Evolutionary conservation across 108 stramenopile genomes (phyloP).

Genomic region (Cyclotella choctawhatcheeana): DNA sequence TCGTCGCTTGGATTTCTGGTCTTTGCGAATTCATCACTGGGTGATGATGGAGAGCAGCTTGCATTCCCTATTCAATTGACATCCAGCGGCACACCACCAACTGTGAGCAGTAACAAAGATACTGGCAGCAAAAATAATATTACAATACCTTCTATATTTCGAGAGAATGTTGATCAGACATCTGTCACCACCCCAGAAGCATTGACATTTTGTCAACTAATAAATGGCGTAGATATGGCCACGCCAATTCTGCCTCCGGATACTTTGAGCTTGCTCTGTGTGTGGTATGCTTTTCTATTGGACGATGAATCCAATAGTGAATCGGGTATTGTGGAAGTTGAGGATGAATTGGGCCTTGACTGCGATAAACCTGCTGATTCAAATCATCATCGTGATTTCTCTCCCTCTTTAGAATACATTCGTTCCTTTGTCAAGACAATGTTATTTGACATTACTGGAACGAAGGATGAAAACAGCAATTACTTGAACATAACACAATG

Average conservation of each 20-base stretch:
- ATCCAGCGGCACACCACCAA: not conserved
- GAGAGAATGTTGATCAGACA: conserved; percentile 36
- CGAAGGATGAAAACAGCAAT: not conserved
- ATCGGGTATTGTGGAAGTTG: conserved; percentile 9
- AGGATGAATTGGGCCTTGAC: conserved; percentile 48
- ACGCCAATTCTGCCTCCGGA: conserved; percentile 75
- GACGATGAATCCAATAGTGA: not conserved
- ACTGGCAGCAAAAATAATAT: not conserved
- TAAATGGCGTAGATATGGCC: conserved; percentile 80
- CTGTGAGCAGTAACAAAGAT: not conserved
- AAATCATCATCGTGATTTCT: too few species aligned
- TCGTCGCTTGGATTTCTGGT: conserved; percentile 8
- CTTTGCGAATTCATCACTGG: not conserved
- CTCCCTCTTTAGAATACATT: conserved; percentile 37
- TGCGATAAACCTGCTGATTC: not conserved
- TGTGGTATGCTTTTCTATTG: conserved; percentile 43
- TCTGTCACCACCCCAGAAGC: conserved; percentile 71
- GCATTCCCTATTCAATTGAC: conserved; percentile 14
- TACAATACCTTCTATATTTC: conserved; percentile 29
- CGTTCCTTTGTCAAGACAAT: conserved; percentile 28
- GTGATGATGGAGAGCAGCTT: too few species aligned
- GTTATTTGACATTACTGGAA: conserved; percentile 15
- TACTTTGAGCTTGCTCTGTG: conserved; percentile 27
- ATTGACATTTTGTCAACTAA: conserved; percentile 68
- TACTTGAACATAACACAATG: conserved; percentile 28